Evolutionary conservation across 208 protist genomes (phyloP).

Genomic region (Acanthamoeba triangularis): DNA sequence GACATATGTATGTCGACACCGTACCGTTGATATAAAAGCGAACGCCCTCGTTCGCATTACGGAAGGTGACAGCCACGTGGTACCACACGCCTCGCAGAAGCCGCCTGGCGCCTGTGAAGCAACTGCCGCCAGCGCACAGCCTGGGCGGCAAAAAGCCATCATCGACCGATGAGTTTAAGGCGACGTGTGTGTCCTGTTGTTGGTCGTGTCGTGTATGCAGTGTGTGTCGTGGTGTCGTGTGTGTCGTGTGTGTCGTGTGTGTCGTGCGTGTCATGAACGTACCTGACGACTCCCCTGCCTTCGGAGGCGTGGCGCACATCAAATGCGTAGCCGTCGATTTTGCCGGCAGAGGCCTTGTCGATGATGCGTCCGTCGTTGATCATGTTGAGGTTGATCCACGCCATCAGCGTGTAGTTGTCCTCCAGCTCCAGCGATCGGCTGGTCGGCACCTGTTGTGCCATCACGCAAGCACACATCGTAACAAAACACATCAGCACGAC

Average conservation of each 20-base stretch:
- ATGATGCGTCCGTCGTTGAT: constrained; percentile 72
- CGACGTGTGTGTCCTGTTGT: background rate
- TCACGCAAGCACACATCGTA: no score
- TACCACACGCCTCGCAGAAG: constrained; percentile 42
- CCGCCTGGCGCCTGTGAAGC: background rate
- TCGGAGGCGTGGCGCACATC: constrained; percentile 22
- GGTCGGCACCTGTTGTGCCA: background rate
- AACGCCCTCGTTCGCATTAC: background rate
- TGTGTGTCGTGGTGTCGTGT: background rate
- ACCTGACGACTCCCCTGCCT: constrained; percentile 16
- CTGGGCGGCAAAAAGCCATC: background rate
- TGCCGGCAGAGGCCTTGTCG: constrained; percentile 49
- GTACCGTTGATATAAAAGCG: constrained; percentile 66
- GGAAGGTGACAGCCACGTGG: constrained; percentile 68
- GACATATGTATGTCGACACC: background rate
- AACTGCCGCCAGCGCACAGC: constrained; percentile 45
- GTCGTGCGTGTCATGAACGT: background rate
- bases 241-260: background rate
- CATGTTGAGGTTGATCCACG: constrained; percentile 74
- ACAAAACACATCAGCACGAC: background rate
- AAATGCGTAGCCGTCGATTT: constrained; percentile 66
- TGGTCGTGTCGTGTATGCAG: background rate
- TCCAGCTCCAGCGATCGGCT: background rate
- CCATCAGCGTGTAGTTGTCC: constrained; percentile 72
- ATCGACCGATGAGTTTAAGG: background rate